Conservation (phyloP, 108 stramenopile species). For the Skeletonema potamos region DNA sequence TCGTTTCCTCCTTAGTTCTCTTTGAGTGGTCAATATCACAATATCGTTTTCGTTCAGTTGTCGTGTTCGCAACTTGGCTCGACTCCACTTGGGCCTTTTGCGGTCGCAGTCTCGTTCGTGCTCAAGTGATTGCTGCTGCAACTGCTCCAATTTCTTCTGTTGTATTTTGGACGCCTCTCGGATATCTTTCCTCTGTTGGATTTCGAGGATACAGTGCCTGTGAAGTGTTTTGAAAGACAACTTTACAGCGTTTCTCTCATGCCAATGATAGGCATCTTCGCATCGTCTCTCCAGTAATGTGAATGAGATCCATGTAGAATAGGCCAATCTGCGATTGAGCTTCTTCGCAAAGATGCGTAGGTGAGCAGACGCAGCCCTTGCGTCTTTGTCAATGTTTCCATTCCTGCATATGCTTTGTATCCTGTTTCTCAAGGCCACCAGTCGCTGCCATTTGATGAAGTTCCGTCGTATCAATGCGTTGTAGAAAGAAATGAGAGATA, state of each 20-base stretch:
- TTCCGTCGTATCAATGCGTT: not conserved
- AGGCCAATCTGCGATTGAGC: slow-evolving; percentile 2
- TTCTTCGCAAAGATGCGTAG: slow-evolving; percentile 6
- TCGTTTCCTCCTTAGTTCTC: slow-evolving; percentile 11
- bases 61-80: slow-evolving; percentile 2
- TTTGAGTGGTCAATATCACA: slow-evolving; percentile 10
- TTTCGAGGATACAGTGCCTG: not conserved
- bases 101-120: not conserved
- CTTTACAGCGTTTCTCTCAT: not conserved
- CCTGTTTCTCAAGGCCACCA: not conserved
- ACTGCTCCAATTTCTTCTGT: not conserved
- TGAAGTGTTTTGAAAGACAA: not conserved
- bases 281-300: not conserved
- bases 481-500: not conserved
- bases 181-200: not conserved
- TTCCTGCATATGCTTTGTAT: not conserved
- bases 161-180: slow-evolving; percentile 18
- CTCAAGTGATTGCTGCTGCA: not conserved
- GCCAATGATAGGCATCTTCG: slow-evolving; percentile 12
- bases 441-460: not conserved
- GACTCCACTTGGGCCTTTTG: not conserved
- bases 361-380: slow-evolving; percentile 10
- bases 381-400: slow-evolving; percentile 3
- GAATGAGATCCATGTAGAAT: slow-evolving; percentile 12
- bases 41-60: slow-evolving; percentile 5